Base-by-base conservation (phyloP, 2,329 filamentous ascomycete species). In the Claviceps arundinis region DNA sequence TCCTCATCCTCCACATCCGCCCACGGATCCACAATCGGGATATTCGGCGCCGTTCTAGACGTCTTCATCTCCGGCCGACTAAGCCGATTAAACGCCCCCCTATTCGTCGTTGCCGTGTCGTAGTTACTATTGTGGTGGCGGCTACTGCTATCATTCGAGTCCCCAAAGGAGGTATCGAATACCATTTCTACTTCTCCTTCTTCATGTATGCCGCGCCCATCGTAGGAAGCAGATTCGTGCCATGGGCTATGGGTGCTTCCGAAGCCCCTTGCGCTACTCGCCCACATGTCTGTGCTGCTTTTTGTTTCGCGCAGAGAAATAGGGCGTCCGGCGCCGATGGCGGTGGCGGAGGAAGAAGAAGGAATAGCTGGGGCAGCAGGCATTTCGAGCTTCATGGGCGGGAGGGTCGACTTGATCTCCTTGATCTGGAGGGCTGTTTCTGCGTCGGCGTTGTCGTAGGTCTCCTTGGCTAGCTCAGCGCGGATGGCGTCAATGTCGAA, bases 401-500 rank as follows among this genome's bases (percentile, higher is more conserved):
- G 90, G 24, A 96, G 72, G 1, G 90, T 96, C 48, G 86, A 89
- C 67, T 93, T 79, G 54, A 96, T 79, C 69, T 97, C 87, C 63
- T 82, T 84, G 57, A 94, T 81, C 65, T 80, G 74, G 47, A 82
- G 59, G 52, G 76, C 70, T 48, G 70, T 68, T 43, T 71, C 68
- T 50, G 67, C 61, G 40, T 82, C 76, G 24, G 79, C 77, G 44
- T 76, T 74, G n/a, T 48, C 54, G 30, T 55, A 51, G 17, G 64
- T 61, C 56, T 91, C 85, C 48, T 79, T 80, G 30, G 87, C 87
- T 37, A 98, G 73, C 61, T 94, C 87, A 9, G 88, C 84, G 48
- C 88, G 79, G 57, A 98, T 97, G 13, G 93, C 93, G 61, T 98
- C 93, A 47, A 98, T 81, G 61, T 98, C 93, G 61, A 98, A 98